phyloP scores from a whole-genome alignment of 2,329 filamentous ascomycete genomes.

The Rosellinia necatrix region DNA sequence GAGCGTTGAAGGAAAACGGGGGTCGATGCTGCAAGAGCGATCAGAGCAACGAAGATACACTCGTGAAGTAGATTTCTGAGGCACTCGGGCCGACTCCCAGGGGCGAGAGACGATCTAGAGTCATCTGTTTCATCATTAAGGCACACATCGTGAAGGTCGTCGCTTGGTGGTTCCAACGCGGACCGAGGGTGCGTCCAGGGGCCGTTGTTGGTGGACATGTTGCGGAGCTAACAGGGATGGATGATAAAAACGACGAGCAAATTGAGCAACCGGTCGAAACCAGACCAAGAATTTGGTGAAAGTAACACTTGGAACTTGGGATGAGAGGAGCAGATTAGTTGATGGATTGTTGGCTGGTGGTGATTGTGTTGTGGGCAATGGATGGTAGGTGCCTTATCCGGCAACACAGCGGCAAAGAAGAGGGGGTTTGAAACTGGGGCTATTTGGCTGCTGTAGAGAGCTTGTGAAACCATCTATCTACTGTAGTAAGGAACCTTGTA shows the following conservation, averaged over 20 bases:
- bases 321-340: conserved; percentile 28
- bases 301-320: conserved; percentile 22
- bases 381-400: not conserved
- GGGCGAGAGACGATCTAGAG: conserved; percentile 24
- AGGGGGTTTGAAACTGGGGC: too few species aligned
- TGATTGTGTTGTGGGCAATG: conserved; percentile 11
- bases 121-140: conserved; percentile 36
- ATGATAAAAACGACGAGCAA: conserved; percentile 21
- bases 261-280: conserved; percentile 17
- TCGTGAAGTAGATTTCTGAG: conserved; percentile 37
- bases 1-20: conserved; percentile 42
- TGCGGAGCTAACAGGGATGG: conserved; percentile 15
- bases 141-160: conserved; percentile 41
- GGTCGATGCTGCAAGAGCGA: conserved; percentile 40
- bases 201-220: conserved; percentile 34
- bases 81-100: conserved; percentile 37
- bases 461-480: too few species aligned
- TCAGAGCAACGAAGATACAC: conserved; percentile 37
- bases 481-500: too few species aligned
- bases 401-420: not conserved
- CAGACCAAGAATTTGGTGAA: conserved; percentile 23
- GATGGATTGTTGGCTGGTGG: conserved; percentile 16
- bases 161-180: conserved; percentile 22
- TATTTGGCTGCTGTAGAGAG: too few species aligned
- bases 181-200: conserved; percentile 30